Conservation (phyloP, 2,329 filamentous ascomycete genomes). For the Cladosporium austrohemisphaericum region DNA sequence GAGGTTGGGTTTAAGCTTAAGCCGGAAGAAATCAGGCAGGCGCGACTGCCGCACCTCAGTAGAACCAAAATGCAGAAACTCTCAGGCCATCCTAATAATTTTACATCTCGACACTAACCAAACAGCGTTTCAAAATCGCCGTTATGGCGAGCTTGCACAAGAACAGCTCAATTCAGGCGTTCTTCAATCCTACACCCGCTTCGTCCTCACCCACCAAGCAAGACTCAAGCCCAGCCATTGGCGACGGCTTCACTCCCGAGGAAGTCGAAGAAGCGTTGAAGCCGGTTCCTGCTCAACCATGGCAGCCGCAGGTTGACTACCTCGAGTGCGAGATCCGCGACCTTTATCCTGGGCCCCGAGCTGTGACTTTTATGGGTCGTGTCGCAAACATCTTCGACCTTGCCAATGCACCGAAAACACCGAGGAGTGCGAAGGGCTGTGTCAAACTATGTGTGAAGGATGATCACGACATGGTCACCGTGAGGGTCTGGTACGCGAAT, state of each 20-base stretch:
- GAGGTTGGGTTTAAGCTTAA: constrained; percentile 5
- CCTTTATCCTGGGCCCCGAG: constrained; percentile 48
- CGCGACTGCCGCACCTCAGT: background rate
- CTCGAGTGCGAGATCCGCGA: constrained; percentile 44
- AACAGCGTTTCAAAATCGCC: background rate
- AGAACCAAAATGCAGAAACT: background rate
- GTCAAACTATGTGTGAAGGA: constrained; percentile 56
- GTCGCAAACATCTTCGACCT: constrained; percentile 54
- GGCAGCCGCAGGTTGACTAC: constrained; percentile 50
- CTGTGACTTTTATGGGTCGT: constrained; percentile 53
- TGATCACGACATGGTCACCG: constrained; percentile 52
- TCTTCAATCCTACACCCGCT: constrained; percentile 32
- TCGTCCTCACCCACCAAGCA: constrained; percentile 24
- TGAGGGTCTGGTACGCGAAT: constrained; percentile 41
- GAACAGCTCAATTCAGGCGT: constrained; percentile 41
- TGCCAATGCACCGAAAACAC: constrained; percentile 40
- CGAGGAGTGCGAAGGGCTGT: constrained; percentile 48
- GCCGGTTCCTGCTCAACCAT: constrained; percentile 26
- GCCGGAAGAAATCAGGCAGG: constrained; percentile 1
- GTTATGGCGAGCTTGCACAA: constrained; percentile 8
- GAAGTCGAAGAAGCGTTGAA: constrained; percentile 34
- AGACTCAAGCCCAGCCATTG: constrained; percentile 22
- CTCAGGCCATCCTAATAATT: background rate
- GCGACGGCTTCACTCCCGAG: constrained; percentile 54
- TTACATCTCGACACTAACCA: background rate